A percentile compares a stretch with the other conserved stretches of the same genome.
These are phyloP conservation scores for Tetrapisispora phaffii DNA, from an alignment of 805 yeast species.

Conservation along the genomic window DNA sequence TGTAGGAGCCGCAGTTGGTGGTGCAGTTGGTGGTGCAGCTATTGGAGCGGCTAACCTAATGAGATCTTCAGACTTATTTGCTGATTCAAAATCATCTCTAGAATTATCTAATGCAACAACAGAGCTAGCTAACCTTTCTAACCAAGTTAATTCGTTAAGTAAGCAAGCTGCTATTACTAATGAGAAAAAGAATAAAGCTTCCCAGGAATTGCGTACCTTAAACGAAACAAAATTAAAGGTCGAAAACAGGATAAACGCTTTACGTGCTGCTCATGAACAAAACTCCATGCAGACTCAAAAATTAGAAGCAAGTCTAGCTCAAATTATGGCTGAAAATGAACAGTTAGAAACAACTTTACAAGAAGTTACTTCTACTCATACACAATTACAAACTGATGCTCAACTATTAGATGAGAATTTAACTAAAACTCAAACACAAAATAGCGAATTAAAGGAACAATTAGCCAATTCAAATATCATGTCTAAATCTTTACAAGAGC, in stretches of 20 bases:
- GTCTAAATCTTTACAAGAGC: constrained; percentile 47
- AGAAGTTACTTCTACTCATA: constrained; percentile 67
- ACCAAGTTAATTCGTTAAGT: constrained; percentile 71
- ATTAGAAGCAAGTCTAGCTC: constrained; percentile 52
- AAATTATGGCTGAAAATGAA: constrained; percentile 57
- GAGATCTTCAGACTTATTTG: constrained; percentile 40
- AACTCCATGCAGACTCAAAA: constrained; percentile 70
- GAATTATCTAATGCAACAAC: constrained; percentile 70
- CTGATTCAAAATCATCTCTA: constrained; percentile 52
- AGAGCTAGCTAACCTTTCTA: constrained; percentile 78
- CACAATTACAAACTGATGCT: constrained; percentile 57
- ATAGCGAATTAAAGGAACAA: constrained; percentile 55
- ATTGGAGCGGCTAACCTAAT: constrained; percentile 17
- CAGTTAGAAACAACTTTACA: constrained; percentile 62
- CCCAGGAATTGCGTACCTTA: constrained; percentile 63
- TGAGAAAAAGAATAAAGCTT: constrained; percentile 64
- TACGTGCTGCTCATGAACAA: constrained; percentile 63
- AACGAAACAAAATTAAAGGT: constrained; percentile 60
- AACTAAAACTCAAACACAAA: constrained; percentile 61
- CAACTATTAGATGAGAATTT: constrained; percentile 49
- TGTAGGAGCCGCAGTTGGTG: constrained; percentile 6
- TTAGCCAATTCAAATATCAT: constrained; percentile 60
- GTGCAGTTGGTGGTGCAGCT: constrained; percentile 14
- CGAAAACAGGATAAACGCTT: constrained; percentile 54
- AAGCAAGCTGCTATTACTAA: constrained; percentile 62